These are phyloP conservation scores for Pseudogymnoascus sp. DNA, from an alignment of 2,329 filamentous ascomycete genomes.

Conservation along the genomic window DNA sequence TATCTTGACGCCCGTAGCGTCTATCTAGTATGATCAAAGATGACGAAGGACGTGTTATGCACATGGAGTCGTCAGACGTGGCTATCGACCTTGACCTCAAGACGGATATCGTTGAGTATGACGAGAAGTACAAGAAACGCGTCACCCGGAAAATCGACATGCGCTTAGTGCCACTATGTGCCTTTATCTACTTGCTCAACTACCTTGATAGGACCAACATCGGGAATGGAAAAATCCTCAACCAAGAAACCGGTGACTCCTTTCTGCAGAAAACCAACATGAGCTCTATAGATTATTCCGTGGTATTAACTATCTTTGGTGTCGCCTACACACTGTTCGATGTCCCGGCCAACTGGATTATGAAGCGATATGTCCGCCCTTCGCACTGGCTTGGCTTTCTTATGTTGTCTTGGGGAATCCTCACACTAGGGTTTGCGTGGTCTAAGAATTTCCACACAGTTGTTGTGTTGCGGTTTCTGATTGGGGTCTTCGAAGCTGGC, in stretches of 20 bases:
- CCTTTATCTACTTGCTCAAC: slow-evolving; percentile 59
- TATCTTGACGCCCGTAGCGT: too few relatives aligned
- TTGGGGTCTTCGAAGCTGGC: slow-evolving; percentile 37
- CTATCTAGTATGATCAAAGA: too few relatives aligned
- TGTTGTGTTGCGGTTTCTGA: slow-evolving; percentile 22
- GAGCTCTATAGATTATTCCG: not conserved
- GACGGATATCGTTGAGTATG: slow-evolving; percentile 16
- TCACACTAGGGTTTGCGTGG: slow-evolving; percentile 40
- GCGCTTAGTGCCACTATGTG: slow-evolving; percentile 57
- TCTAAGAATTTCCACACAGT: slow-evolving; percentile 9
- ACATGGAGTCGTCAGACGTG: too few relatives aligned
- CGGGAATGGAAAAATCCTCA: slow-evolving; percentile 61
- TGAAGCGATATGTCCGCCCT: slow-evolving; percentile 3
- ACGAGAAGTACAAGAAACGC: too few relatives aligned
- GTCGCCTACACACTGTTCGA: slow-evolving; percentile 11
- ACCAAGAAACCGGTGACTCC: slow-evolving; percentile 37
- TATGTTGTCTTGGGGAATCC: slow-evolving; percentile 44
- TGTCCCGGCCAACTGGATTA: slow-evolving; percentile 9
- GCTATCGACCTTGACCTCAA: too few relatives aligned
- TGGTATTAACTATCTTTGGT: slow-evolving; percentile 1
- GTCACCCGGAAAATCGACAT: slow-evolving; percentile 36
- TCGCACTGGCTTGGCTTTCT: slow-evolving; percentile 37
- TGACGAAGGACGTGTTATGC: too few relatives aligned
- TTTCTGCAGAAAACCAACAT: slow-evolving; percentile 5
- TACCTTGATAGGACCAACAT: slow-evolving; percentile 66